phyloP scores from a whole-genome alignment of 352 stramenopile genomes.

The Globisporangium middletonii region DNA sequence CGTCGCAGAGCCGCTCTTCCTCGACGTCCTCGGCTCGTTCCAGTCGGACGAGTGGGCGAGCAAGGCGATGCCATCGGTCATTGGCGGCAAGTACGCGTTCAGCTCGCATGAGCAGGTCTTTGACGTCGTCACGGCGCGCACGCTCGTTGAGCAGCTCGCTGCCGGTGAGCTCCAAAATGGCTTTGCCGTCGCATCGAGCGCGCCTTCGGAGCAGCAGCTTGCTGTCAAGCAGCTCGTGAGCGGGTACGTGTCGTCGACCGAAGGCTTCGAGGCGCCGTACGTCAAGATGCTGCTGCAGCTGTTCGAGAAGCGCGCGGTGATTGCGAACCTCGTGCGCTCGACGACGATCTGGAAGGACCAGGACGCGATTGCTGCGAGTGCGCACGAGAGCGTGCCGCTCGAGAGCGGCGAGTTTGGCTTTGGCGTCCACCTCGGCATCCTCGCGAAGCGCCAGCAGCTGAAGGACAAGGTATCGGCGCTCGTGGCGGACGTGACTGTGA shows the following conservation, averaged over 20 bases:
- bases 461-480: slow-evolving; percentile 54
- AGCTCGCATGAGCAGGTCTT: slow-evolving; percentile 62
- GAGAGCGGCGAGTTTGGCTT: slow-evolving; percentile 75
- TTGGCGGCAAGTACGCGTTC: slow-evolving; percentile 82
- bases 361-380: slow-evolving; percentile 17
- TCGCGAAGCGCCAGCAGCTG: slow-evolving; percentile 64
- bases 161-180: slow-evolving; percentile 56
- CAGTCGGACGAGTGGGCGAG: slow-evolving; percentile 69
- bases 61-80: slow-evolving; percentile 51
- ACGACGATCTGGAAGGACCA: slow-evolving; percentile 66
- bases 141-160: slow-evolving; percentile 60
- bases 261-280: slow-evolving; percentile 63
- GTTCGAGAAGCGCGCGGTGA: slow-evolving; percentile 62
- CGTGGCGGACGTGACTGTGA: slow-evolving; percentile 21
- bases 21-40: slow-evolving; percentile 90
- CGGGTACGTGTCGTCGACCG: slow-evolving; percentile 47
- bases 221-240: slow-evolving; percentile 38
- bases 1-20: slow-evolving; percentile 87
- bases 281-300: slow-evolving; percentile 77
- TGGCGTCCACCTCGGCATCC: slow-evolving; percentile 57
- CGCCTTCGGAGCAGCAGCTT: slow-evolving; percentile 18
- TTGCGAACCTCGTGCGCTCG: slow-evolving; percentile 64
- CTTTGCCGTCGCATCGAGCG: slow-evolving; percentile 52
- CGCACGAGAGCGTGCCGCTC: slow-evolving; percentile 28
- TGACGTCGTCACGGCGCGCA: slow-evolving; percentile 77